phyloP scores from a whole-genome alignment of 345 rosid genomes.

The Citrus mangshanensis region DNA sequence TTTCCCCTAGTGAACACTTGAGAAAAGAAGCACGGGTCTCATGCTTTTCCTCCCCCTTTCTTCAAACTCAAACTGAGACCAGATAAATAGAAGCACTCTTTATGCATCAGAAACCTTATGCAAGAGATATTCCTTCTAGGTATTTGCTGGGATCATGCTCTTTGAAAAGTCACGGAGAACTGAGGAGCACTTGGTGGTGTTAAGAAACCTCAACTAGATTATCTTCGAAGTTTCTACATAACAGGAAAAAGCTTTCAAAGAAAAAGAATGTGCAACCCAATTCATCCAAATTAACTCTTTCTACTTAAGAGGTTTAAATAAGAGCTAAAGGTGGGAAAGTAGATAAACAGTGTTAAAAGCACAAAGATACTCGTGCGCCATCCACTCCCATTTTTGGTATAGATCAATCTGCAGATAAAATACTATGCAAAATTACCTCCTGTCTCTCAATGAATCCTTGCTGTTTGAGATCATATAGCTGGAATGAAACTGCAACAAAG shows the following conservation, averaged over 20 bases:
- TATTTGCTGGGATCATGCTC: not conserved
- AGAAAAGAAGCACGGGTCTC: not conserved
- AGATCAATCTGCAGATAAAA: not conserved
- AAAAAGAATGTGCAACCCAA: not conserved
- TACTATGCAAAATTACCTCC: constrained; percentile 50
- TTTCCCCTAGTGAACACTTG: not conserved
- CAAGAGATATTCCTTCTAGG: not conserved
- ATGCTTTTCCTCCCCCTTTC: not conserved
- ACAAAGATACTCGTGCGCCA: not conserved
- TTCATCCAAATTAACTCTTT: not conserved
- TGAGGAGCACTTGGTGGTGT: not conserved
- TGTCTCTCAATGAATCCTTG: constrained; percentile 98
- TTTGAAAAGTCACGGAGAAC: not conserved
- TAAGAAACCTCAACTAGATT: not conserved
- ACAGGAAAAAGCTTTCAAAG: not conserved
- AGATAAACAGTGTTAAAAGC: not conserved
- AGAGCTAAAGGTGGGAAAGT: not conserved
- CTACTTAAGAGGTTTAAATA: not conserved
- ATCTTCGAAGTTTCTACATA: not conserved
- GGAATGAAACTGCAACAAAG: constrained; percentile 77
- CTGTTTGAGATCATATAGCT: constrained; percentile 95
- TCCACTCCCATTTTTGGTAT: not conserved
- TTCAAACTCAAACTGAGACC: not conserved
- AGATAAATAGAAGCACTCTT: not conserved
- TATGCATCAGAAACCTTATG: not conserved